Percentiles rank a stretch among this genome's conserved stretches.
Evolutionary conservation across 768 basidiomycete species (phyloP).

Genomic region (Boletus rufocinnamomeus): DNA sequence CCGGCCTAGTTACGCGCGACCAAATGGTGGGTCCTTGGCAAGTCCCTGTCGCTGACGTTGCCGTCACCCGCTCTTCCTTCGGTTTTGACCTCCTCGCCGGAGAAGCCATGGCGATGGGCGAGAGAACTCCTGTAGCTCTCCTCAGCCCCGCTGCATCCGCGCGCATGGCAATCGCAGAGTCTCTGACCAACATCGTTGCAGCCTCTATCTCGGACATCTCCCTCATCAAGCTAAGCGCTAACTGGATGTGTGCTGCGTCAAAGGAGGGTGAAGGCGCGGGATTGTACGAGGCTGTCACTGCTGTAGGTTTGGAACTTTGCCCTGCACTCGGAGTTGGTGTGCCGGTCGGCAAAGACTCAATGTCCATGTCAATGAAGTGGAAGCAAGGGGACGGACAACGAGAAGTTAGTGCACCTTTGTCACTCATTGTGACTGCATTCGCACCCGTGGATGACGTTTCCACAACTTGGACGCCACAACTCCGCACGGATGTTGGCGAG

Average conservation of each 20-base stretch:
- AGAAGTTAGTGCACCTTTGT: conserved; percentile 89
- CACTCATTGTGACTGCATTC: conserved; percentile 94
- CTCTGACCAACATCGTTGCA: conserved; percentile 89
- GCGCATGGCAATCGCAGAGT: conserved; percentile 93
- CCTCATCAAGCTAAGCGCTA: conserved; percentile 92
- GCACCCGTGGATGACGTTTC: conserved; percentile 78
- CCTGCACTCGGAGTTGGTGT: conserved; percentile 90
- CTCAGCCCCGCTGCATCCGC: conserved; percentile 88
- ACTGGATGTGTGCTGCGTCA: conserved; percentile 98
- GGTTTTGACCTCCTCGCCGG: conserved; percentile 84
- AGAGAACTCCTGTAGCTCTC: conserved; percentile 91
- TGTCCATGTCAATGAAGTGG: conserved; percentile 99
- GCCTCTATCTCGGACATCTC: conserved; percentile 69
- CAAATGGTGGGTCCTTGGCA: conserved; percentile 99
- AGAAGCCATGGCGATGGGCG: conserved; percentile 99
- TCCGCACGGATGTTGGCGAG: conserved; percentile 61
- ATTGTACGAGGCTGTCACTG: conserved; percentile 86
- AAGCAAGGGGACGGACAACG: conserved; percentile 58
- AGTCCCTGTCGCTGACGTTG: conserved; percentile 95
- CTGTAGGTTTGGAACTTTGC: conserved; percentile 92
- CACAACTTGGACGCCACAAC: conserved; percentile 90
- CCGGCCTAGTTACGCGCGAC: conserved; percentile 92
- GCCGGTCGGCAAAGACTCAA: conserved; percentile 99
- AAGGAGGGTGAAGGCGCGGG: conserved; percentile 86
- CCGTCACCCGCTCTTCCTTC: conserved; percentile 92